A percentile compares a stretch with the other conserved stretches of the same genome.
Conservation (phyloP, 2,329 filamentous ascomycete genomes). For the Atkinsonella texensis region DNA sequence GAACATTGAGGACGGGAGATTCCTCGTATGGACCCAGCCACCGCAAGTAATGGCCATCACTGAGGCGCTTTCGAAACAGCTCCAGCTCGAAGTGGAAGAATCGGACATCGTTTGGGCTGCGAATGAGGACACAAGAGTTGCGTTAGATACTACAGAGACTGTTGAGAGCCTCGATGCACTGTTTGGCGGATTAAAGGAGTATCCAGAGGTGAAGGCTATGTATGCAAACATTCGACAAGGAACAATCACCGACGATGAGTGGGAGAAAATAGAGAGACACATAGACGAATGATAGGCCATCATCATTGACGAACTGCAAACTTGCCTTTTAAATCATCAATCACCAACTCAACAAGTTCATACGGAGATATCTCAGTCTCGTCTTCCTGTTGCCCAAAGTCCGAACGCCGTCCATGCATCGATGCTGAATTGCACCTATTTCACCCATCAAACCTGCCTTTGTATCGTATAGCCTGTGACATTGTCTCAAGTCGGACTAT, state of each 20-base stretch:
- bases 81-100: conserved; percentile 56
- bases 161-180: conserved; percentile 48
- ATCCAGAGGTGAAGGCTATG: conserved; percentile 63
- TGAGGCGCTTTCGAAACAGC: conserved; percentile 43
- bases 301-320: no score
- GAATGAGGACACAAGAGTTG: conserved; percentile 65
- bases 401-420: conserved; percentile 7
- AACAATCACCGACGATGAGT: conserved; percentile 37
- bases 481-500: neutral
- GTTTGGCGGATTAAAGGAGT: conserved; percentile 48
- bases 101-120: conserved; percentile 78
- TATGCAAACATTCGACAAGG: conserved; percentile 58
- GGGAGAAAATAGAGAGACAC: conserved; percentile 40
- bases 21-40: conserved; percentile 44
- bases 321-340: no score
- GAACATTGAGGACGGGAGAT: conserved; percentile 51
- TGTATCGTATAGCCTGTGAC: conserved; percentile 5
- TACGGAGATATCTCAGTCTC: neutral
- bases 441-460: neutral
- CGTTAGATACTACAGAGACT: conserved; percentile 44
- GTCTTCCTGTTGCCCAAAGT: neutral
- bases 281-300: conserved; percentile 30
- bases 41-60: conserved; percentile 20
- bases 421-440: neutral
- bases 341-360: neutral